phyloP scores from a whole-genome alignment of 2,329 filamentous ascomycete genomes.

The Torrubiellomyces zombiae region DNA sequence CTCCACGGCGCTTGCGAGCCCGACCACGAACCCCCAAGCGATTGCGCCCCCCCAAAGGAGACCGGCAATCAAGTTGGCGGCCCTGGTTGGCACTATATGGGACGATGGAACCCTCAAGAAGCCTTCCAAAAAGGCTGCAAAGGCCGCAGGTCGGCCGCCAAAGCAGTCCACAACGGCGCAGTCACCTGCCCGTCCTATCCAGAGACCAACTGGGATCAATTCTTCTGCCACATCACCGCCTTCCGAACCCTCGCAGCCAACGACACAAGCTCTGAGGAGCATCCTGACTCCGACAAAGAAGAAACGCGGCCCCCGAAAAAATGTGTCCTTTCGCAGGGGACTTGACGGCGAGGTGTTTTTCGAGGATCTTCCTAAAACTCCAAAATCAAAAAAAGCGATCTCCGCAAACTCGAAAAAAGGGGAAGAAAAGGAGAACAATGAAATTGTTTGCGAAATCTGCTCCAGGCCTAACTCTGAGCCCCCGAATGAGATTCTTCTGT shows the following conservation, averaged over 20 bases:
- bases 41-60: conserved; percentile 4
- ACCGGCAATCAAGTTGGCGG: conserved; percentile 19
- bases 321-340: conserved; percentile 31
- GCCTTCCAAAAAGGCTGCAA: conserved; percentile 5
- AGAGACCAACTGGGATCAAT: background rate
- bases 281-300: conserved; percentile 39
- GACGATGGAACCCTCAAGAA: conserved; percentile 13
- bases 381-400: conserved; percentile 11
- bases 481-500: conserved; percentile 47
- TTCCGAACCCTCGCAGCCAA: too few species aligned
- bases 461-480: conserved; percentile 36
- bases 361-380: conserved; percentile 29
- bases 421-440: conserved; percentile 22
- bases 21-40: conserved; percentile 3
- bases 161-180: background rate
- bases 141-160: conserved; percentile 6
- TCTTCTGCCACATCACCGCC: too few species aligned
- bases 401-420: conserved; percentile 11
- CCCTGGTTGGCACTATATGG: conserved; percentile 21
- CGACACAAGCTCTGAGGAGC: conserved; percentile 26
- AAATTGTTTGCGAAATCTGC: conserved; percentile 42
- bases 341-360: conserved; percentile 30
- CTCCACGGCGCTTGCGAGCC: conserved; percentile 1
- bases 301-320: conserved; percentile 29
- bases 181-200: background rate